Percentiles rank a stretch among this genome's conserved stretches.
Evolutionary conservation across 2,329 filamentous ascomycete genomes (phyloP).

Genomic region (Fusarium verticillioides): DNA sequence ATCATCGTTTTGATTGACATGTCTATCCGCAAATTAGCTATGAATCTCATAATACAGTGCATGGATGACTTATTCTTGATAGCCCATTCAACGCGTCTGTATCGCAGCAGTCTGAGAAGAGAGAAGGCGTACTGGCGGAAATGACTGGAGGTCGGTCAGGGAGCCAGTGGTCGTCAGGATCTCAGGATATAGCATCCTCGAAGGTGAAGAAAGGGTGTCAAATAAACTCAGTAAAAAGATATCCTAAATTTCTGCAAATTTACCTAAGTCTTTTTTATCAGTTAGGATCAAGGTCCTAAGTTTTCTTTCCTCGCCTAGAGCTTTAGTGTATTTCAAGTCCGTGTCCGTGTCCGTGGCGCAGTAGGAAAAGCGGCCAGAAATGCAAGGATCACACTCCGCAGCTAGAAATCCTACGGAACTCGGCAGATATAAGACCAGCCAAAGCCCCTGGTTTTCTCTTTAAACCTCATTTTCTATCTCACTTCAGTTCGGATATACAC

Average conservation of each 20-base stretch:
- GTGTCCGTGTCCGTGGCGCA: slow-evolving; percentile 2
- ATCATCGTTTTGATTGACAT: background rate
- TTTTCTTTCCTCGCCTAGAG: no score
- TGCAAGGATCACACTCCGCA: background rate
- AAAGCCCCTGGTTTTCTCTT: no score
- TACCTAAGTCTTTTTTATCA: no score
- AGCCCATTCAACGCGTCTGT: background rate
- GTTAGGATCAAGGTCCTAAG: no score
- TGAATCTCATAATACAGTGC: background rate
- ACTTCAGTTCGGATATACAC: fast-evolving
- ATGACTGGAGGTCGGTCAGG: no score
- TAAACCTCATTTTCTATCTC: background rate
- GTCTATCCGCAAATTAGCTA: background rate
- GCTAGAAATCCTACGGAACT: background rate
- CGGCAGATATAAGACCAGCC: background rate
- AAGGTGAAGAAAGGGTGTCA: no score
- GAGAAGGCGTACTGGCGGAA: no score
- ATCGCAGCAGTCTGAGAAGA: background rate
- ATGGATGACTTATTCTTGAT: background rate
- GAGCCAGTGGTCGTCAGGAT: no score
- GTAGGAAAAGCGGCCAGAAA: background rate
- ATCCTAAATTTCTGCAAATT: no score
- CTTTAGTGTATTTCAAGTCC: background rate
- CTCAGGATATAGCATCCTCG: no score
- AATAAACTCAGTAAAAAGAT: no score